Conservation (phyloP, 2,329 filamentous ascomycete genomes). For the Nigrograna mackinnonii region DNA sequence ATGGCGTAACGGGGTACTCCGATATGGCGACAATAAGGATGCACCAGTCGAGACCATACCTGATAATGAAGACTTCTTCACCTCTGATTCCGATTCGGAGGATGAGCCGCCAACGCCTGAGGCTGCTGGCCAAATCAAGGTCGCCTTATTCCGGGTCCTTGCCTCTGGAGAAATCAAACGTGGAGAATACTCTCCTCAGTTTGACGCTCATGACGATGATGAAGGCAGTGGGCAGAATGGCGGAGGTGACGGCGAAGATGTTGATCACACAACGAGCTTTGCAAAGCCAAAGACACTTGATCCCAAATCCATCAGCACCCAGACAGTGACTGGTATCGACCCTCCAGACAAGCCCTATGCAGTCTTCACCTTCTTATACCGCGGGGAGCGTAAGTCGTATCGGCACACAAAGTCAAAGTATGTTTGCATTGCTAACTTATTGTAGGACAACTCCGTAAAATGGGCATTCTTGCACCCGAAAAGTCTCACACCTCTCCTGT, state of each 20-base stretch:
- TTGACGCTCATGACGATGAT: slow-evolving; percentile 94
- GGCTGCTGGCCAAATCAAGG: slow-evolving; percentile 96
- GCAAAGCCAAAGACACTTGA: slow-evolving; percentile 95
- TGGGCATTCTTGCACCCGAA: slow-evolving; percentile 78
- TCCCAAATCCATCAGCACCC: slow-evolving; percentile 96
- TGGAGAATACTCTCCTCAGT: slow-evolving; percentile 96
- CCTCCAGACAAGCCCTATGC: slow-evolving; percentile 95
- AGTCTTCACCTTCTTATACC: slow-evolving; percentile 96
- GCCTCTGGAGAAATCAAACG: slow-evolving; percentile 97
- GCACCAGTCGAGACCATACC: slow-evolving; percentile 74
- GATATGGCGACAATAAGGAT: slow-evolving; percentile 78
- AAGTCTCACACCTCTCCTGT: slow-evolving; percentile 68
- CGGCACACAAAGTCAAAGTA: background rate
- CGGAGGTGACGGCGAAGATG: slow-evolving; percentile 71
- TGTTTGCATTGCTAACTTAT: slow-evolving; percentile 11
- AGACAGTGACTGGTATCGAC: slow-evolving; percentile 98
- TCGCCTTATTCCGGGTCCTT: slow-evolving; percentile 91
- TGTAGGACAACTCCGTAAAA: slow-evolving; percentile 90
- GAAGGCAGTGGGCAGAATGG: slow-evolving; percentile 61
- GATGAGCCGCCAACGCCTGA: slow-evolving; percentile 88
- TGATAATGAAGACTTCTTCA: slow-evolving; percentile 67
- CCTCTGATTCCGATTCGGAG: slow-evolving; percentile 70
- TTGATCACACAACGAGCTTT: slow-evolving; percentile 97
- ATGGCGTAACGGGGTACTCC: slow-evolving; percentile 63
- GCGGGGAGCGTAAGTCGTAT: slow-evolving; percentile 78